These are phyloP conservation scores for Aspergillus sp. DNA, from an alignment of 2,329 filamentous ascomycete species.

Conservation along the genomic window DNA sequence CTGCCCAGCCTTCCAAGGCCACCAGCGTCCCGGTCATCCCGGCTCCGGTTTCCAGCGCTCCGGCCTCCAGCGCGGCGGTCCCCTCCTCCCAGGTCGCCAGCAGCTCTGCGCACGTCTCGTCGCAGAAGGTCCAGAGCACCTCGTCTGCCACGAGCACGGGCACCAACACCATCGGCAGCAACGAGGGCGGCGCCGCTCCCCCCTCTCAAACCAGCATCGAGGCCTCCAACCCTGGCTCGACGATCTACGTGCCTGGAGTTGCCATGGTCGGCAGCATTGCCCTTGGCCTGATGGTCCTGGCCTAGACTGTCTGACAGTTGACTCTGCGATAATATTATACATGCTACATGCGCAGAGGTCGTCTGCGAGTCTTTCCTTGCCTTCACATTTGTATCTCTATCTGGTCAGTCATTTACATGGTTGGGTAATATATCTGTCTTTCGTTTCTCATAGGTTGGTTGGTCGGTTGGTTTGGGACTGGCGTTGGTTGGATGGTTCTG, in stretches of 20 bases:
- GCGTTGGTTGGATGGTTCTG: background rate
- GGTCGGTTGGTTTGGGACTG: too few relatives aligned
- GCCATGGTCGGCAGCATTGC: slow-evolving; percentile 19
- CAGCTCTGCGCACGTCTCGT: background rate
- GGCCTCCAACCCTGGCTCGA: slow-evolving; percentile 24
- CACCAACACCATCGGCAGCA: slow-evolving; percentile 5
- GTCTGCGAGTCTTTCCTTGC: too few relatives aligned
- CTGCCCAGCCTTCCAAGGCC: background rate
- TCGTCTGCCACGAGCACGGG: slow-evolving; percentile 9
- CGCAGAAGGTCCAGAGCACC: background rate
- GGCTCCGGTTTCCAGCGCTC: background rate
- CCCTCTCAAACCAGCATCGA: slow-evolving; percentile 11
- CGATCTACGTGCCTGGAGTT: slow-evolving; percentile 23
- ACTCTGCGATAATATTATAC: background rate
- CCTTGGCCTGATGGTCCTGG: slow-evolving; percentile 24
- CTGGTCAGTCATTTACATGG: background rate
- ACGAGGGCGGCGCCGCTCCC: slow-evolving; percentile 1
- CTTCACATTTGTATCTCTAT: slow-evolving; percentile 1
- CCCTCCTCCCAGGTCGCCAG: background rate
- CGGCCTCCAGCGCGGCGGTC: background rate
- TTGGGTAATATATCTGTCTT: background rate
- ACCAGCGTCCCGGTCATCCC: slow-evolving; percentile 3
- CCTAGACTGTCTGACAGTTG: slow-evolving; percentile 14
- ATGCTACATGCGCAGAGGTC: too few relatives aligned
- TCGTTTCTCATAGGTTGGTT: too few relatives aligned